A percentile compares a stretch with the other conserved stretches of the same genome.
phyloP scores from a whole-genome alignment of 164 flowering plant species.

The Malania oleifera region DNA sequence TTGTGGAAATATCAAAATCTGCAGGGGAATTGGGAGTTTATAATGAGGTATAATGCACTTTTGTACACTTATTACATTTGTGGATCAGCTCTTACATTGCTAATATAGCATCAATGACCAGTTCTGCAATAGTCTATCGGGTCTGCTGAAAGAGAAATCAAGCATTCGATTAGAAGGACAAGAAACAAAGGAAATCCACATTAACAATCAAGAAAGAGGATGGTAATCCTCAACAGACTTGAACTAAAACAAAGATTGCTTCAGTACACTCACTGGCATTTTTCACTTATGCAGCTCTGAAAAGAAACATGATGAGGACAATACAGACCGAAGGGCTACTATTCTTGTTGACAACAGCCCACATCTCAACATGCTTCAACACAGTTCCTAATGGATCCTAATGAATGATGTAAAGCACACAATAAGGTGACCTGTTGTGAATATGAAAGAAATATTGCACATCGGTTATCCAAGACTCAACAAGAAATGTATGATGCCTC shows the following conservation, averaged over 20 bases:
- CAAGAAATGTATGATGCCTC: no score
- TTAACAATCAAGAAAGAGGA: constrained; percentile 12
- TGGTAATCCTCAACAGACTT: constrained; percentile 20
- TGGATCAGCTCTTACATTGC: not conserved
- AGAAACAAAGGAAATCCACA: constrained; percentile 7
- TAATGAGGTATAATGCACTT: constrained; percentile 36
- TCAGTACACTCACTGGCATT: constrained; percentile 8
- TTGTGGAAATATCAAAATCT: constrained; percentile 66
- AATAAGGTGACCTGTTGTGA: not conserved
- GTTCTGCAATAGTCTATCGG: constrained; percentile 71
- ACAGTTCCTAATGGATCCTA: not conserved
- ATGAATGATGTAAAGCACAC: constrained; percentile 3
- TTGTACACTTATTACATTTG: not conserved
- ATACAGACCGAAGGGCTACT: constrained; percentile 21
- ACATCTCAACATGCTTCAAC: not conserved
- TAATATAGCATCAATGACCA: constrained; percentile 18
- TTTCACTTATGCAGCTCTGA: constrained; percentile 28
- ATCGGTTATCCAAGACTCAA: no score
- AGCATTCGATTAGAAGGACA: constrained; percentile 8
- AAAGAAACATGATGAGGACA: constrained; percentile 15
- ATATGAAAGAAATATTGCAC: not conserved
- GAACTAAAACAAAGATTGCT: not conserved
- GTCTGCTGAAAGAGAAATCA: constrained; percentile 38
- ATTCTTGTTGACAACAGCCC: constrained; percentile 23
- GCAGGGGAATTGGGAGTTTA: constrained; percentile 51